phyloP scores from a whole-genome alignment of 176 grass and related monocot genomes.

The Echinochloa phyllopogon region DNA sequence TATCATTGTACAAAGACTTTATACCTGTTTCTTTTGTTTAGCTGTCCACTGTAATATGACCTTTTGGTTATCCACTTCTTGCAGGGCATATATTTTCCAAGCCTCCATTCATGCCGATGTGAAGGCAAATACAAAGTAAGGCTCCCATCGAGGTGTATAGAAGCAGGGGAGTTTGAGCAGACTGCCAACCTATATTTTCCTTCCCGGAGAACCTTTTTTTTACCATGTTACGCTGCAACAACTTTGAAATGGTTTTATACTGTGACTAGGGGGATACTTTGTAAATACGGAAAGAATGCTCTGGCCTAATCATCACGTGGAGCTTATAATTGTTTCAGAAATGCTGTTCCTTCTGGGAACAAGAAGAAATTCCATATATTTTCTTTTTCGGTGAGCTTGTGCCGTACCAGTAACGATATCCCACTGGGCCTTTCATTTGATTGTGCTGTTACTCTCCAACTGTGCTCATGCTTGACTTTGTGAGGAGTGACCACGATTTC shows the following conservation, averaged over 20 bases:
- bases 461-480: not conserved
- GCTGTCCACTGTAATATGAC: conserved; percentile 10
- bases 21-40: conserved; percentile 13
- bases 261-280: conserved; percentile 44
- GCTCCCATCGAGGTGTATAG: conserved; percentile 47
- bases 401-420: not conserved
- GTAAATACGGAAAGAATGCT: conserved; percentile 48
- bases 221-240: conserved; percentile 42
- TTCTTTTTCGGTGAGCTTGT: not conserved
- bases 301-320: not conserved
- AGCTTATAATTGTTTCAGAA: conserved; percentile 53
- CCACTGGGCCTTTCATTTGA: not conserved
- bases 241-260: conserved; percentile 45
- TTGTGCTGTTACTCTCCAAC: not conserved
- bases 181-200: conserved; percentile 36
- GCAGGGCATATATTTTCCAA: conserved; percentile 74
- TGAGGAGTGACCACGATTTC: not conserved
- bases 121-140: conserved; percentile 33
- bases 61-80: conserved; percentile 25
- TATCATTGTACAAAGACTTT: conserved; percentile 27
- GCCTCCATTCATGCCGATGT: conserved; percentile 56
- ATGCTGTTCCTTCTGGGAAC: not conserved
- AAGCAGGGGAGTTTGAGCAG: conserved; percentile 32
- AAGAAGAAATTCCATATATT: not conserved
- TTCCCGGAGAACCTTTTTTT: conserved; percentile 32